These are phyloP conservation scores for Amanita thiersii DNA, from an alignment of 768 basidiomycete species.

Conservation along the genomic window DNA sequence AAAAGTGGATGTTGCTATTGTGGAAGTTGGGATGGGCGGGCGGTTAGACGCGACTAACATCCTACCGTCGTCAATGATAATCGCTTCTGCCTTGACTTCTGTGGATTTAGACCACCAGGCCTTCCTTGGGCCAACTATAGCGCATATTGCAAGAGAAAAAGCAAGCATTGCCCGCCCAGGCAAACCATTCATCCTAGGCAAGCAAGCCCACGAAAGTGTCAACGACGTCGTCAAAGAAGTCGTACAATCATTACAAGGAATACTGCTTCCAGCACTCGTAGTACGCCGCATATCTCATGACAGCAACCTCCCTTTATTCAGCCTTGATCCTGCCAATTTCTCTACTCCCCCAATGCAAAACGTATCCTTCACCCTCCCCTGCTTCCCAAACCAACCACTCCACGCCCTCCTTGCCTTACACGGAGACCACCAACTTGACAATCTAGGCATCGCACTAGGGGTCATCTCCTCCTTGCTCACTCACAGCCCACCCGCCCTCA, in stretches of 20 bases:
- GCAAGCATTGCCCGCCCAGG: conserved; percentile 65
- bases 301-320: conserved; percentile 22
- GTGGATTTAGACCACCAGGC: conserved; percentile 93
- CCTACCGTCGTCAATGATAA: conserved; percentile 57
- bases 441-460: conserved; percentile 63
- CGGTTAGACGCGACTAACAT: conserved; percentile 89
- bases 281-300: conserved; percentile 27
- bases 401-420: conserved; percentile 52
- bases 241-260: conserved; percentile 33
- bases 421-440: conserved; percentile 81
- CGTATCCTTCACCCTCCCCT: conserved; percentile 33
- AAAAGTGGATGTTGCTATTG: conserved; percentile 70
- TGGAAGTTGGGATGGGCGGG: conserved; percentile 97
- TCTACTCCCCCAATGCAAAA: conserved; percentile 29
- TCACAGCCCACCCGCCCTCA: conserved; percentile 17
- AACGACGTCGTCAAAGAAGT: conserved; percentile 18
- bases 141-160: conserved; percentile 76
- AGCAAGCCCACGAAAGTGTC: conserved; percentile 48
- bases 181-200: conserved; percentile 58
- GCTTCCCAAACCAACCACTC: conserved; percentile 34
- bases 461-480: conserved; percentile 51
- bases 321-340: conserved; percentile 22
- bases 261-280: conserved; percentile 24
- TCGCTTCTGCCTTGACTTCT: conserved; percentile 75
- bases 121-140: conserved; percentile 74